Percentiles rank a stretch among this genome's conserved stretches.
phyloP scores from a whole-genome alignment of 1,284 basidiomycete genomes.

The Cystobasidiaceae sp. region DNA sequence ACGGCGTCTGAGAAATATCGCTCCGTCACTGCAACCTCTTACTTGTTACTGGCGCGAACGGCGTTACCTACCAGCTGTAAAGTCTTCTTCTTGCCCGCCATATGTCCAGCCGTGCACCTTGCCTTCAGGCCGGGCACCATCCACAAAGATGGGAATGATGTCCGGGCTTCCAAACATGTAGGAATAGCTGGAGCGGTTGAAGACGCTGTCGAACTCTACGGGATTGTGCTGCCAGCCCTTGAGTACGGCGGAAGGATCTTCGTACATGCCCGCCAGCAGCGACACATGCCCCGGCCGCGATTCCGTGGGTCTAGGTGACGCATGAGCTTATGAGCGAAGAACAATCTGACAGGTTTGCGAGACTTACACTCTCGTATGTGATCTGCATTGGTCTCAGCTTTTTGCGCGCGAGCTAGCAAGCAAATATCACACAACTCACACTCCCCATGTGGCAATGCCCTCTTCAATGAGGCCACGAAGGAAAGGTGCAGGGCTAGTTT shows the following conservation, averaged over 20 bases:
- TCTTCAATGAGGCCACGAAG: constrained; percentile 61
- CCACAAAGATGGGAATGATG: constrained; percentile 81
- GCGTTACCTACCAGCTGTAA: not conserved
- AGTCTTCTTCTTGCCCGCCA: not conserved
- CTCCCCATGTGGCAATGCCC: constrained; percentile 66
- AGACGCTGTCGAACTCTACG: constrained; percentile 81
- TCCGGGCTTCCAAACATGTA: constrained; percentile 85
- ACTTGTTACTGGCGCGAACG: too few relatives aligned
- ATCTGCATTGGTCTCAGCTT: constrained; percentile 42
- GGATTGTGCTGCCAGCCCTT: constrained; percentile 86
- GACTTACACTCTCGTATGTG: constrained; percentile 65
- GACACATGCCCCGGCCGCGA: constrained; percentile 81
- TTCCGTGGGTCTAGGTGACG: constrained; percentile 63
- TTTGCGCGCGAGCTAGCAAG: too few relatives aligned
- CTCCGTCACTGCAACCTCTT: not conserved
- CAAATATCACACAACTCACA: too few relatives aligned
- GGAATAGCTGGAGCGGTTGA: constrained; percentile 73
- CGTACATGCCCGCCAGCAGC: constrained; percentile 87
- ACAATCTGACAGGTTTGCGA: not conserved
- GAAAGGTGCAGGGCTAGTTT: constrained; percentile 65
- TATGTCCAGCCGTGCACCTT: not conserved
- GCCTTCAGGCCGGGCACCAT: constrained; percentile 56
- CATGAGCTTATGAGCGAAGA: not conserved
- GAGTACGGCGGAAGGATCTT: constrained; percentile 79
- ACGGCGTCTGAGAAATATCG: not conserved